These are phyloP conservation scores for Oldenlandia corymbosa DNA, from an alignment of 257 asterid species.

Conservation along the genomic window DNA sequence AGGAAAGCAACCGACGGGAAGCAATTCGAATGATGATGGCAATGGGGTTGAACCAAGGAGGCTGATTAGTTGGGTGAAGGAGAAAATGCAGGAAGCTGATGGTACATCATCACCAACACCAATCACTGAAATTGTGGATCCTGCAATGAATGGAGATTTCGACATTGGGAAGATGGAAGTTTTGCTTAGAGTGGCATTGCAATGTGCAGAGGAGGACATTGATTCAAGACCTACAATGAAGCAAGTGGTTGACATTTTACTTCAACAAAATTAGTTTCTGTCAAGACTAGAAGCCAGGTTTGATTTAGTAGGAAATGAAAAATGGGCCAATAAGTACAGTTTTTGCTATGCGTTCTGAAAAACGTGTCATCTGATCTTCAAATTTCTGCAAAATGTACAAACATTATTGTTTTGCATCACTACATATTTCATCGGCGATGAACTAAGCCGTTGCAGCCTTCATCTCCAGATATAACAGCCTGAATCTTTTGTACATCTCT, in stretches of 20 bases:
- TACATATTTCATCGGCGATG: no score
- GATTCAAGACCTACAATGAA: constrained; percentile 38
- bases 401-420: no score
- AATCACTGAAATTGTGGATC: constrained; percentile 22
- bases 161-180: constrained; percentile 18
- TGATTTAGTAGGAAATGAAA: background rate
- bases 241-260: constrained; percentile 28
- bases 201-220: constrained; percentile 26
- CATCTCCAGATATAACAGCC: no score
- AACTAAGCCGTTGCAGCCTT: no score
- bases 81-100: constrained; percentile 11
- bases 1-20: constrained; percentile 18
- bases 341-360: background rate
- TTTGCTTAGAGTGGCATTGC: constrained; percentile 25
- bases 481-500: no score
- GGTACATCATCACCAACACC: background rate
- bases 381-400: background rate
- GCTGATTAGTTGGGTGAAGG: constrained; percentile 32
- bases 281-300: background rate
- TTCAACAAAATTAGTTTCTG: no score
- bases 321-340: background rate
- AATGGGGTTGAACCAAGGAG: constrained; percentile 17
- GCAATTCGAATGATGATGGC: background rate
- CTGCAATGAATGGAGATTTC: constrained; percentile 19
- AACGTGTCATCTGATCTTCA: background rate